Evolutionary conservation across 2,329 filamentous ascomycete genomes (phyloP).

Genomic region (Colletotrichum lindemuthianum): DNA sequence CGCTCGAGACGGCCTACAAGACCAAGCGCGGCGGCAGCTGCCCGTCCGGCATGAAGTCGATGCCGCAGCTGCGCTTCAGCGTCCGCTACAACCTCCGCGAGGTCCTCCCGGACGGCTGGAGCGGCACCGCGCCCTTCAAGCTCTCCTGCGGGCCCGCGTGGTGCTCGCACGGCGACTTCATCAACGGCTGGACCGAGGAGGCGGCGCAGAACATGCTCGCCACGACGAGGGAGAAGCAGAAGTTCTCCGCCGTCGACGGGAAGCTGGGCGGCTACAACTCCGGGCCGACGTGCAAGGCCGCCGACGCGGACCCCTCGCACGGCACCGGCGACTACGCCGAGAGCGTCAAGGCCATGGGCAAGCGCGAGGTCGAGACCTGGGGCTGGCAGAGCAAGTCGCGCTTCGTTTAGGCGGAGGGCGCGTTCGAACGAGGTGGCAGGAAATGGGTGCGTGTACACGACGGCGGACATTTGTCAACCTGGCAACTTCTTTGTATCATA

Average conservation of each 20-base stretch:
- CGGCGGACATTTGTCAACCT: neutral
- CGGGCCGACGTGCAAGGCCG: conserved; percentile 43
- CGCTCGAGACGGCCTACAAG: conserved; percentile 42
- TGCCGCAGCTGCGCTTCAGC: conserved; percentile 58
- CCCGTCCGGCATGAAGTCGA: conserved; percentile 54
- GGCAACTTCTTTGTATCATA: conserved; percentile 19
- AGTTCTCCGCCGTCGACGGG: conserved; percentile 50
- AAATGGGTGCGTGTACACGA: neutral
- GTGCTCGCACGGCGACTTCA: conserved; percentile 59
- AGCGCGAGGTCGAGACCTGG: conserved; percentile 26
- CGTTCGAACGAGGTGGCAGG: neutral
- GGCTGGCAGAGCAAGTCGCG: conserved; percentile 35
- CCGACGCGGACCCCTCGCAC: conserved; percentile 51
- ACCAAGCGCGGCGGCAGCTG: conserved; percentile 47
- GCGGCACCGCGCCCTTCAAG: conserved; percentile 53
- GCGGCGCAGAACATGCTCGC: conserved; percentile 52
- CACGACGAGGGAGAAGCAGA: conserved; percentile 47
- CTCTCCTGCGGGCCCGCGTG: conserved; percentile 53
- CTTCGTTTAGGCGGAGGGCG: conserved; percentile 3
- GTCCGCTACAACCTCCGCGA: conserved; percentile 58
- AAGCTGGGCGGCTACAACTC: conserved; percentile 44
- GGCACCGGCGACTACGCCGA: conserved; percentile 53
- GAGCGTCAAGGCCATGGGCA: conserved; percentile 43
- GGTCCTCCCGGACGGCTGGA: conserved; percentile 55
- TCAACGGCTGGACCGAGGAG: conserved; percentile 59